Percentiles rank a stretch among this genome's conserved stretches.
These are phyloP conservation scores for Cadophora malorum DNA, from an alignment of 2,329 filamentous ascomycete genomes.

Conservation along the genomic window DNA sequence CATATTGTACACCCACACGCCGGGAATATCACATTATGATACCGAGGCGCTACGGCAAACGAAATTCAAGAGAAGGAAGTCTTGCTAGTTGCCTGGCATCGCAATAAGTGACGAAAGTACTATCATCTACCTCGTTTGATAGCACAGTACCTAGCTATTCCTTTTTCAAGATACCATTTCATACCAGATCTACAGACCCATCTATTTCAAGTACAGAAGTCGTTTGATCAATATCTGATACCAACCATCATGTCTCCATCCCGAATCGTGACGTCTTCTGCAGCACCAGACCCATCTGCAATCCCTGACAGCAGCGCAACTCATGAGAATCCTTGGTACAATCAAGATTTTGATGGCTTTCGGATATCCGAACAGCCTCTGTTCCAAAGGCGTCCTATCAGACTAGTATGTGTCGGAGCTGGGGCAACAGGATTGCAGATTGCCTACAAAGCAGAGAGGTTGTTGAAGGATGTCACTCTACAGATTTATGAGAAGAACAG, in stretches of 20 bases:
- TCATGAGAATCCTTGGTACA: conserved; percentile 36
- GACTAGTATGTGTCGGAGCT: conserved; percentile 52
- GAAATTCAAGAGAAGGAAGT: no score
- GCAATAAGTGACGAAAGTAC: no score
- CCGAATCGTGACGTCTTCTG: conserved; percentile 23
- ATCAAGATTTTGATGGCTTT: conserved; percentile 35
- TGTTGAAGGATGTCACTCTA: conserved; percentile 38
- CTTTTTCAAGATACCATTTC: no score
- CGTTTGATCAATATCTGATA: background rate
- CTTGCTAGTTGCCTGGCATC: no score
- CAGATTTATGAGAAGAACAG: conserved; percentile 49
- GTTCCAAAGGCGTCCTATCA: conserved; percentile 24
- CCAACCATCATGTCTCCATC: background rate
- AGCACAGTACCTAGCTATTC: no score
- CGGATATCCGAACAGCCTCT: conserved; percentile 33
- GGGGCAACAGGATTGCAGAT: conserved; percentile 54
- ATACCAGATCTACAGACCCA: no score
- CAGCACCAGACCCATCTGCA: conserved; percentile 25
- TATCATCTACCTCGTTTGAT: no score
- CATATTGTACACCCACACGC: background rate
- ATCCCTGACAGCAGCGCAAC: conserved; percentile 22
- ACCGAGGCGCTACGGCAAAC: background rate
- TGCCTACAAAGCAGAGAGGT: conserved; percentile 53
- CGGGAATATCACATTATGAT: background rate
- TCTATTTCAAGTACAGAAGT: no score